phyloP scores from a whole-genome alignment of 169 alveolate species.

The Eimeria sp. region DNA sequence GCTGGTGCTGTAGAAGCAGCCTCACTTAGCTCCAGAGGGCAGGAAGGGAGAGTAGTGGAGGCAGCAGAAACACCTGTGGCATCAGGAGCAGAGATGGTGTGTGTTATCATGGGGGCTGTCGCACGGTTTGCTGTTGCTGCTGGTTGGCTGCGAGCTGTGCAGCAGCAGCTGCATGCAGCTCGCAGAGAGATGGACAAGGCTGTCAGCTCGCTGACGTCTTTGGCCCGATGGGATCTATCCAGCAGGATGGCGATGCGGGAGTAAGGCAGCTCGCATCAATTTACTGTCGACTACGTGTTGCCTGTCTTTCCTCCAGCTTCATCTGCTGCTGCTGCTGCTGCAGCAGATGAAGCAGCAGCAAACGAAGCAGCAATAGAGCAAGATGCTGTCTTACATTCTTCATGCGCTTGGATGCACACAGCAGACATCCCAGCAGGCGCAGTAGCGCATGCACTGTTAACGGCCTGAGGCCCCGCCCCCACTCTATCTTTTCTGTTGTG shows the following conservation, averaged over 20 bases:
- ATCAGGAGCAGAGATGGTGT: constrained; percentile 17
- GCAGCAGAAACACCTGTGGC: background rate
- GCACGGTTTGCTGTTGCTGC: constrained; percentile 75
- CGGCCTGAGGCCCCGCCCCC: background rate
- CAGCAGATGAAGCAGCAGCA: no score
- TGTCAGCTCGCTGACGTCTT: constrained; percentile 21
- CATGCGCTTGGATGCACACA: no score
- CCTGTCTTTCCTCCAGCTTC: background rate
- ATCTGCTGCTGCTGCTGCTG: no score
- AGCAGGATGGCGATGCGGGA: constrained; percentile 80
- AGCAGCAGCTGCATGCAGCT: constrained; percentile 62
- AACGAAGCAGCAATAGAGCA: no score
- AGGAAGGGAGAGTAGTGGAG: background rate
- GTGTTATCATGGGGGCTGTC: constrained; percentile 48
- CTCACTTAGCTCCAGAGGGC: background rate
- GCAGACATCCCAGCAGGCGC: background rate
- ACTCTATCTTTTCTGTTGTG: background rate
- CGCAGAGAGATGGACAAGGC: constrained; percentile 75
- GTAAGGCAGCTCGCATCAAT: background rate
- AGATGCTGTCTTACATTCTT: no score
- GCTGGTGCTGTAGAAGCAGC: background rate
- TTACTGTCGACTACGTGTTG: background rate
- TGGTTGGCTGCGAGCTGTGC: constrained; percentile 80
- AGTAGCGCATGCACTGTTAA: background rate
- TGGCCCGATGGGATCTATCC: constrained; percentile 79